A percentile compares a stretch with the other conserved stretches of the same genome.
Conservation (phyloP, 257 asterid species). For the Scutellaria minor region DNA sequence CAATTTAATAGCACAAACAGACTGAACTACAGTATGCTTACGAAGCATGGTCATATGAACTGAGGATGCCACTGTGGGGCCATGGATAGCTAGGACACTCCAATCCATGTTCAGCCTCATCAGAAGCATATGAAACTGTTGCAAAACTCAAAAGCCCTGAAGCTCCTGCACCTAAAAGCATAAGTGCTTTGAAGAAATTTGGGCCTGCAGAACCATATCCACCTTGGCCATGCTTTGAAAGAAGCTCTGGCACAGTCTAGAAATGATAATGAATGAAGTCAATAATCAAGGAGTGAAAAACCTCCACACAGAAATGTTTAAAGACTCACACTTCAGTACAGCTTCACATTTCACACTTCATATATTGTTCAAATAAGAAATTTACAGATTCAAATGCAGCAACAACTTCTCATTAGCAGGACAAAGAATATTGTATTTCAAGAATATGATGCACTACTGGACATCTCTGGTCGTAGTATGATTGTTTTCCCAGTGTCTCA, state of each 20-base stretch:
- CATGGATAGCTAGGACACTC: conserved; percentile 68
- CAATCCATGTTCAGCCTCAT: conserved; percentile 74
- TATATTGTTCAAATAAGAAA: neutral
- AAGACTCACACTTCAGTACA: neutral
- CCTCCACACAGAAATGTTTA: neutral
- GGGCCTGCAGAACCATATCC: conserved; percentile 46
- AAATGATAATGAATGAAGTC: conserved; percentile 27
- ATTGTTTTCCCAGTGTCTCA: neutral
- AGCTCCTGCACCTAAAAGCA: conserved; percentile 62
- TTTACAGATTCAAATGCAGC: neutral
- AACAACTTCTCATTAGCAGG: neutral
- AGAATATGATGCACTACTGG: neutral
- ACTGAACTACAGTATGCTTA: conserved; percentile 39
- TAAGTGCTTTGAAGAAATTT: conserved; percentile 46
- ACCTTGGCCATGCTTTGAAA: conserved; percentile 43
- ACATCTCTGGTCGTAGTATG: neutral
- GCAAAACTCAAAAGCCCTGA: conserved; percentile 60
- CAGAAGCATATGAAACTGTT: conserved; percentile 54
- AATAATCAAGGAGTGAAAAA: conserved; percentile 2
- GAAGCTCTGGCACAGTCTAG: conserved; percentile 39
- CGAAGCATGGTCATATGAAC: conserved; percentile 76
- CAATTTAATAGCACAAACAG: neutral
- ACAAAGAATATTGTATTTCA: neutral
- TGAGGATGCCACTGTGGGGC: conserved; percentile 72
- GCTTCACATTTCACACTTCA: neutral